Percentiles rank a stretch among this genome's conserved stretches.
These are phyloP conservation scores for Trichomonas vaginalis DNA, from an alignment of 208 protist species.

Conservation along the genomic window DNA sequence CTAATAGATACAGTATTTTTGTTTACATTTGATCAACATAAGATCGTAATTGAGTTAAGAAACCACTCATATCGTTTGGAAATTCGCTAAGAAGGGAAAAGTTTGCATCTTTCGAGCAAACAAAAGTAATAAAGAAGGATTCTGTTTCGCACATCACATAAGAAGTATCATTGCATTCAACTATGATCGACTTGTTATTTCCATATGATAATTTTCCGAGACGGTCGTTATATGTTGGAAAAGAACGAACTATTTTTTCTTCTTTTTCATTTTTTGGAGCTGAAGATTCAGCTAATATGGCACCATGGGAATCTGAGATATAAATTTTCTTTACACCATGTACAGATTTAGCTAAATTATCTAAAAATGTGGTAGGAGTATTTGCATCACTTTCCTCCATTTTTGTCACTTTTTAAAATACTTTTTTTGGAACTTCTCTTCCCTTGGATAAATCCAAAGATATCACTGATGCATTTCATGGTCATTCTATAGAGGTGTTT, in stretches of 20 bases:
- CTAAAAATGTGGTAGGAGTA: background rate
- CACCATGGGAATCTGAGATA: background rate
- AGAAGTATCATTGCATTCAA: background rate
- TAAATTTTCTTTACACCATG: background rate
- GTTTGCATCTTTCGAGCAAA: background rate
- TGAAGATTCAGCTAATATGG: background rate
- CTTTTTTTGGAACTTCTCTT: no score
- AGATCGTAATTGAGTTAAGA: background rate
- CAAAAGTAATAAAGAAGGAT: background rate
- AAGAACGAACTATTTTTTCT: background rate
- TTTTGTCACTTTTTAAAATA: no score
- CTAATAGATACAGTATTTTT: background rate
- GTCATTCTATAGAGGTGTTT: no score
- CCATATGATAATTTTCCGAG: background rate
- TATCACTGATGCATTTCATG: no score
- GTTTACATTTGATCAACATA: background rate
- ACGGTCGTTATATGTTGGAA: background rate
- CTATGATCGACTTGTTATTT: background rate
- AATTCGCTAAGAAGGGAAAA: background rate
- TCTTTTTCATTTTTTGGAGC: background rate
- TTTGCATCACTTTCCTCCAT: background rate
- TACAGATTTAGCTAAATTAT: background rate
- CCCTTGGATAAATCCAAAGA: no score
- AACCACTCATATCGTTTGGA: background rate
- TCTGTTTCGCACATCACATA: background rate